These are phyloP conservation scores for Hylodesmum podocarpum DNA, from an alignment of 306 rosid genomes.

Conservation along the genomic window DNA sequence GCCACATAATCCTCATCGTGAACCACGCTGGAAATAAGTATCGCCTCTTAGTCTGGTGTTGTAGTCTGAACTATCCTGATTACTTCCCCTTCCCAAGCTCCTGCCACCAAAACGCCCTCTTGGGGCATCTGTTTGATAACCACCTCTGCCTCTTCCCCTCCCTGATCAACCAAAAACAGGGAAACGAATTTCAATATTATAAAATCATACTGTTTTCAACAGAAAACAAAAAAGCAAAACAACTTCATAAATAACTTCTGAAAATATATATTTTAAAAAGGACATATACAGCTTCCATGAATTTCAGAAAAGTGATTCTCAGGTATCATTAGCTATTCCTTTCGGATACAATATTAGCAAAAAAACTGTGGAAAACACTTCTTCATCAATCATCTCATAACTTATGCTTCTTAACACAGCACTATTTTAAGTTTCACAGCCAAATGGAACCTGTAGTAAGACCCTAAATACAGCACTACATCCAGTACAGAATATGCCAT, in stretches of 20 bases:
- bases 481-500: not conserved
- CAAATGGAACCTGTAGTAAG: not conserved
- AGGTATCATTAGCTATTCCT: not conserved
- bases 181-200: slow-evolving; percentile 14
- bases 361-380: not conserved
- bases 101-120: slow-evolving; percentile 79
- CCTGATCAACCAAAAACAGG: slow-evolving; percentile 42
- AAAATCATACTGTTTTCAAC: not conserved
- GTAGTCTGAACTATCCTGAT: slow-evolving; percentile 62
- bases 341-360: not conserved
- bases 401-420: not conserved
- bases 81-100: slow-evolving; percentile 59
- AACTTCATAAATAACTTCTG: not conserved
- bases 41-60: slow-evolving; percentile 62
- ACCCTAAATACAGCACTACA: too few relatives aligned
- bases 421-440: not conserved
- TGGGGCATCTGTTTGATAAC: slow-evolving; percentile 65
- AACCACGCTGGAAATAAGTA: slow-evolving; percentile 67
- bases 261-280: too few relatives aligned
- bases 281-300: not conserved
- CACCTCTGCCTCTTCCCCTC: slow-evolving; percentile 78
- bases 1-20: slow-evolving; percentile 48
- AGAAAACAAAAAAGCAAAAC: not conserved
- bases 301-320: not conserved
- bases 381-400: not conserved